These are phyloP conservation scores for Claviceps lovelessii DNA, from an alignment of 2,329 filamentous ascomycete genomes.

Conservation along the genomic window DNA sequence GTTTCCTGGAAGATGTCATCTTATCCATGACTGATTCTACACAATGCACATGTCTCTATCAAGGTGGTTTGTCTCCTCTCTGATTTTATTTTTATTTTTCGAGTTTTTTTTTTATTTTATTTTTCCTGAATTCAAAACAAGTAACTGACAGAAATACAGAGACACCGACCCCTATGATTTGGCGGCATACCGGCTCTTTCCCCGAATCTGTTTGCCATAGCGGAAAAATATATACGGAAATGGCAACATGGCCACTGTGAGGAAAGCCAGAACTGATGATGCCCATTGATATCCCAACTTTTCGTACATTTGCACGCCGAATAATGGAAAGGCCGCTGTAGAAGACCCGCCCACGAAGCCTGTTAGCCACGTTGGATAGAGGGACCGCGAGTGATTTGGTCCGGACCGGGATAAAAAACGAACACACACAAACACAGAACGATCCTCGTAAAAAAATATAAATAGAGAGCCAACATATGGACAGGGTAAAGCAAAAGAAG, in stretches of 20 bases:
- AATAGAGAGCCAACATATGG: no score
- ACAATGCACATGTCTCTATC: neutral
- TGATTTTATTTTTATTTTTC: no score
- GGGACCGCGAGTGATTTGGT: no score
- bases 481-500: neutral
- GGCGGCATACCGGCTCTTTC: constrained; percentile 37
- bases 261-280: constrained; percentile 44
- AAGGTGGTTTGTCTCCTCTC: neutral
- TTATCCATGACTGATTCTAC: neutral
- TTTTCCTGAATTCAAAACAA: neutral
- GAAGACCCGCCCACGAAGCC: no score
- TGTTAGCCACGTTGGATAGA: no score
- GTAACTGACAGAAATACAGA: neutral
- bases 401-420: no score
- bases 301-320: constrained; percentile 60
- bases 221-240: constrained; percentile 51
- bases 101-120: no score
- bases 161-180: constrained; percentile 11
- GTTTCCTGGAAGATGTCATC: neutral
- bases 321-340: constrained; percentile 58
- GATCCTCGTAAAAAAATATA: no score
- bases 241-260: constrained; percentile 47
- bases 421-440: neutral
- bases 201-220: constrained; percentile 43
- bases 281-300: constrained; percentile 58